Evolutionary conservation across 768 basidiomycete species (phyloP).

Genomic region (Kwoniella newhampshirensis): DNA sequence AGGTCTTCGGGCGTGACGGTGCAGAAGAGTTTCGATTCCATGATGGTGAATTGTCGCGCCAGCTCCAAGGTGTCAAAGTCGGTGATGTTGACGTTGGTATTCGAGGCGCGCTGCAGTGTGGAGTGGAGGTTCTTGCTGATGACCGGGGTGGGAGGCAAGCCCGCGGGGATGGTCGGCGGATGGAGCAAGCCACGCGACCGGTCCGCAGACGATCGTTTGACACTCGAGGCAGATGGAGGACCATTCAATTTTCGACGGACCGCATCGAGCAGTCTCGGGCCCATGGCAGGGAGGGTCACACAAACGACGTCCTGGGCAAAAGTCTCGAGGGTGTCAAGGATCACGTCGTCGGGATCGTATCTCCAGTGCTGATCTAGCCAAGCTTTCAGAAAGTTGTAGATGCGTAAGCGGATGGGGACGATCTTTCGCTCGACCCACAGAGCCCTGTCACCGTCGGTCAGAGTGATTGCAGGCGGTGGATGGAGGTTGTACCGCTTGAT

Average conservation of each 20-base stretch:
- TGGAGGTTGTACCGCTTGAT: conserved; percentile 77
- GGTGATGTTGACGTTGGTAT: conserved; percentile 63
- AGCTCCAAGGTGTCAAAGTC: conserved; percentile 92
- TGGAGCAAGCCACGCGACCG: conserved; percentile 13
- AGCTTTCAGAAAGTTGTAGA: conserved; percentile 87
- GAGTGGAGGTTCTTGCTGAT: conserved; percentile 77
- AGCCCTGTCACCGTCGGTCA: conserved; percentile 52
- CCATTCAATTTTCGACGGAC: conserved; percentile 28
- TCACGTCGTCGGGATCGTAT: conserved; percentile 67
- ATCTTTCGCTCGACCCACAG: conserved; percentile 86
- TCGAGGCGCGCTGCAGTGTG: conserved; percentile 62
- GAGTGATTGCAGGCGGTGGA: conserved; percentile 61
- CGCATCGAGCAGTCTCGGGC: conserved; percentile 50
- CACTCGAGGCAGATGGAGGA: conserved; percentile 16
- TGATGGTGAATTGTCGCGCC: conserved; percentile 87
- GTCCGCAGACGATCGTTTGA: conserved; percentile 5
- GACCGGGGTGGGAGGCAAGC: conserved; percentile 78
- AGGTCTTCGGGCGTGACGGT: conserved; percentile 85
- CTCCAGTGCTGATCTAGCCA: conserved; percentile 95
- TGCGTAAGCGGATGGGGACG: conserved; percentile 82
- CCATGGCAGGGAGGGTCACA: conserved; percentile 51
- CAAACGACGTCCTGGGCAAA: conserved; percentile 49
- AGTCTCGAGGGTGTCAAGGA: conserved; percentile 53
- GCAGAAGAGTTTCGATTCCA: conserved; percentile 86
- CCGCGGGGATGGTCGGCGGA: conserved; percentile 14